Percentiles rank a stretch among this genome's conserved stretches.
Evolutionary conservation across 1,284 basidiomycete species (phyloP).

Genomic region (Apiotrichum porosum): DNA sequence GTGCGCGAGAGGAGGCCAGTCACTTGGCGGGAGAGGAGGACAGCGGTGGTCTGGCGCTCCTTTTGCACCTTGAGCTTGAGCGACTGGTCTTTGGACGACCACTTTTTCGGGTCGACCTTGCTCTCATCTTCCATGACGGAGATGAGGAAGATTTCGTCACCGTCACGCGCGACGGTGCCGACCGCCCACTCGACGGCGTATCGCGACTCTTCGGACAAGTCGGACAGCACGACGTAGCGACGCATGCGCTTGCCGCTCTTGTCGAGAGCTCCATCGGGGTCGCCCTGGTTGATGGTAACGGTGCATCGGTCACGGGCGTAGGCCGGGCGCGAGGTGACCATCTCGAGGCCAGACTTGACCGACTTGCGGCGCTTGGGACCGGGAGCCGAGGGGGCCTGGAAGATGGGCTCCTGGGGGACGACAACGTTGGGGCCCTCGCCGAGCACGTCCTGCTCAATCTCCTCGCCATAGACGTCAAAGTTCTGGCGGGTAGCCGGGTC

Average conservation of each 20-base stretch:
- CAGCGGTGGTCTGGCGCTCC: constrained; percentile 85
- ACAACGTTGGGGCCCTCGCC: constrained; percentile 74
- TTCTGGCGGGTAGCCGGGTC: constrained; percentile 6
- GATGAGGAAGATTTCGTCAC: constrained; percentile 83
- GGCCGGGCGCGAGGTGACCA: constrained; percentile 66
- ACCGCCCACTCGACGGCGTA: constrained; percentile 96
- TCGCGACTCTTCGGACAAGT: constrained; percentile 84
- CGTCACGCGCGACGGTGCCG: constrained; percentile 90
- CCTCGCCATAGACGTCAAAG: constrained; percentile 51
- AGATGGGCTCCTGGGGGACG: constrained; percentile 42
- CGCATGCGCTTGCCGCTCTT: constrained; percentile 57
- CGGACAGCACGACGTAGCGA: constrained; percentile 84
- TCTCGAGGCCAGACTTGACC: constrained; percentile 38
- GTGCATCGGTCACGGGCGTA: constrained; percentile 92
- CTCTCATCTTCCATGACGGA: constrained; percentile 88
- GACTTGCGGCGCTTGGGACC: constrained; percentile 29
- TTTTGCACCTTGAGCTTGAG: constrained; percentile 78
- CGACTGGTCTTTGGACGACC: constrained; percentile 63
- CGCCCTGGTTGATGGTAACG: constrained; percentile 79
- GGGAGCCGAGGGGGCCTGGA: constrained; percentile 20
- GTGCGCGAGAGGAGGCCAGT: constrained; percentile 87
- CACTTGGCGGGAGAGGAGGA: constrained; percentile 80
- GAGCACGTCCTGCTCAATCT: constrained; percentile 46
- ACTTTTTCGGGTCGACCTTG: constrained; percentile 77
- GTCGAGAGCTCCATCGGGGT: constrained; percentile 59